phyloP scores from a whole-genome alignment of 176 grass and related monocot genomes.

The Saccharum officinarum region DNA sequence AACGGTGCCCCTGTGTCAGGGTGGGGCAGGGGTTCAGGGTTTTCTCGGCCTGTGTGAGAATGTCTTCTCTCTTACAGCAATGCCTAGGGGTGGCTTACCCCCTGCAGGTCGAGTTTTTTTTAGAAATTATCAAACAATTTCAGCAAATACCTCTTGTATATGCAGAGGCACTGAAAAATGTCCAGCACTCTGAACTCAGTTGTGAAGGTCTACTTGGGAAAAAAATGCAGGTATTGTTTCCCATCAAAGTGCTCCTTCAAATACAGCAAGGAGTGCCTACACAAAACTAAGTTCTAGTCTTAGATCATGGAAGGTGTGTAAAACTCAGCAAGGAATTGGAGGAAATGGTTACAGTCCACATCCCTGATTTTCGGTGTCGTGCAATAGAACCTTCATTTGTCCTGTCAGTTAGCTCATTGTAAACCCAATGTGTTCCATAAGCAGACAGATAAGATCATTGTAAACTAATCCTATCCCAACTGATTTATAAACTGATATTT shows the following conservation, averaged over 20 bases:
- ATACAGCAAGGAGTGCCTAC: constrained; percentile 45
- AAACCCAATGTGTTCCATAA: constrained; percentile 14
- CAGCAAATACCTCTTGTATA: constrained; percentile 43
- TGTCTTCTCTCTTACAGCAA: no score
- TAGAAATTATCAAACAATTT: no score
- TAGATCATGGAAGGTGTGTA: constrained; percentile 35
- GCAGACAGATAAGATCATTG: neutral
- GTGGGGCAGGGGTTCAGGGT: no score
- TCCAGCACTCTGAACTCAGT: constrained; percentile 56
- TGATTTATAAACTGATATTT: neutral
- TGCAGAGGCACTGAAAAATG: constrained; percentile 70
- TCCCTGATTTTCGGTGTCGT: neutral
- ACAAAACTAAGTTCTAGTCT: constrained; percentile 74
- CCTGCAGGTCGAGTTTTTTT: no score
- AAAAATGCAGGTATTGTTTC: constrained; percentile 70
- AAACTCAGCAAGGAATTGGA: neutral
- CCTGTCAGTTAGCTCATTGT: constrained; percentile 61
- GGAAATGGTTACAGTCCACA: neutral
- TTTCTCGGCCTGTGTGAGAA: no score
- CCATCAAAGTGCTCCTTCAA: constrained; percentile 37
- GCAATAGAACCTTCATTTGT: constrained; percentile 74
- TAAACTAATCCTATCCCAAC: neutral
- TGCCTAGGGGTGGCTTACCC: no score
- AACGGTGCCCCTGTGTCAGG: no score
- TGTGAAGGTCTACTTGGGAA: neutral